These are phyloP conservation scores for Eudorina sp. DNA, from an alignment of 139 green algal genomes.

Conservation along the genomic window DNA sequence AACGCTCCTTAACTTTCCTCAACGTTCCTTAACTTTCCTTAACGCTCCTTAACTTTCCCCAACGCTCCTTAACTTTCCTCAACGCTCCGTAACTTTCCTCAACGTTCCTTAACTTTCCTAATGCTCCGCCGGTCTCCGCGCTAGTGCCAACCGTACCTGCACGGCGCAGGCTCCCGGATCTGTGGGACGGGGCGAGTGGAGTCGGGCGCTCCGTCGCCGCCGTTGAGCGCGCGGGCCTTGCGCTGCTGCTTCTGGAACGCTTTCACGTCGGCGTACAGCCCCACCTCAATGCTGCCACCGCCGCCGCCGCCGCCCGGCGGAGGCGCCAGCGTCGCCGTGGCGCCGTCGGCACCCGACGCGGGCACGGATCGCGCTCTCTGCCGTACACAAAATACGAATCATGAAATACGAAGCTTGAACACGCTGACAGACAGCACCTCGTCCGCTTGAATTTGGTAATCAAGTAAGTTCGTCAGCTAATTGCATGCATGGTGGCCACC, in stretches of 20 bases:
- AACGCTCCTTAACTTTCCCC: too few relatives aligned
- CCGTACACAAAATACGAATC: too few relatives aligned
- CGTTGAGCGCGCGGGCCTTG: constrained; percentile 7
- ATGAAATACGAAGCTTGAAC: too few relatives aligned
- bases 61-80: too few relatives aligned
- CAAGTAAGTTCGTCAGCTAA: too few relatives aligned
- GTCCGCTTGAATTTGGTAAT: not conserved
- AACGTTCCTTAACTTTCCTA: too few relatives aligned
- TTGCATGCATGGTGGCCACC: too few relatives aligned
- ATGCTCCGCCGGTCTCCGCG: not conserved
- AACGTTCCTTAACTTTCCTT: too few relatives aligned
- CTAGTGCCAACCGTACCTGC: not conserved
- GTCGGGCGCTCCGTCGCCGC: not conserved
- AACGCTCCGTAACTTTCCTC: too few relatives aligned
- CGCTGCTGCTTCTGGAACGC: constrained; percentile 32
- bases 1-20: too few relatives aligned
- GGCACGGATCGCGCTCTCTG: not conserved
- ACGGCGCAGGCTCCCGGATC: not conserved
- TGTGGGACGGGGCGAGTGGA: constrained; percentile 30
- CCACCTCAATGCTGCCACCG: constrained; percentile 5
- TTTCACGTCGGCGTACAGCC: constrained; percentile 37
- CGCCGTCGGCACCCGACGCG: not conserved
- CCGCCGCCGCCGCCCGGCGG: not conserved
- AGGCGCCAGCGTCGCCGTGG: not conserved
- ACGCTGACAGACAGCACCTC: not conserved